phyloP scores from a whole-genome alignment of 73 alveolate species.

The Tetrahymena elliotti region DNA sequence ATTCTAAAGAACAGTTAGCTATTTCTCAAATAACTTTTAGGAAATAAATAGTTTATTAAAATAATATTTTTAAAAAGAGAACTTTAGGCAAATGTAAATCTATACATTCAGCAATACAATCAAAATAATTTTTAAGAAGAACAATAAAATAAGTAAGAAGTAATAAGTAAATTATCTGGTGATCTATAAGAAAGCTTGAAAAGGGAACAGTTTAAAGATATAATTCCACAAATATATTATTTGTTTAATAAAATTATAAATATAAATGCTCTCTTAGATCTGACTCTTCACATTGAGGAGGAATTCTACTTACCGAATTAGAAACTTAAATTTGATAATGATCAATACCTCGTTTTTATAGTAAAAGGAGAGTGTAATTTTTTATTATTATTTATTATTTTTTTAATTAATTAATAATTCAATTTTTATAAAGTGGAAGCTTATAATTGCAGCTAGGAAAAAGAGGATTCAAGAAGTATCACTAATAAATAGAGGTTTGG shows the following conservation, averaged over 20 bases:
- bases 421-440: background rate
- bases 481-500: background rate
- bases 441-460: background rate
- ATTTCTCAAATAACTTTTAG: no score
- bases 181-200: background rate
- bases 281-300: background rate
- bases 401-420: no score
- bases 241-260: background rate
- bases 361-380: background rate
- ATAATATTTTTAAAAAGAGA: background rate
- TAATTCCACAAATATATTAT: no score
- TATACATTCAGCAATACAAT: background rate
- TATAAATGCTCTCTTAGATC: background rate
- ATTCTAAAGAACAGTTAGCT: no score
- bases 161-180: background rate
- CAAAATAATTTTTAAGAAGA: background rate
- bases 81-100: background rate
- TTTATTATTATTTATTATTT: no score
- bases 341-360: background rate
- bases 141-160: background rate
- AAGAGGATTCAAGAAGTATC: background rate
- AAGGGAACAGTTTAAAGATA: background rate
- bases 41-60: no score
- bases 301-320: background rate
- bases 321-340: background rate